phyloP scores from a whole-genome alignment of 257 asterid genomes.

The Jasminum sambac region DNA sequence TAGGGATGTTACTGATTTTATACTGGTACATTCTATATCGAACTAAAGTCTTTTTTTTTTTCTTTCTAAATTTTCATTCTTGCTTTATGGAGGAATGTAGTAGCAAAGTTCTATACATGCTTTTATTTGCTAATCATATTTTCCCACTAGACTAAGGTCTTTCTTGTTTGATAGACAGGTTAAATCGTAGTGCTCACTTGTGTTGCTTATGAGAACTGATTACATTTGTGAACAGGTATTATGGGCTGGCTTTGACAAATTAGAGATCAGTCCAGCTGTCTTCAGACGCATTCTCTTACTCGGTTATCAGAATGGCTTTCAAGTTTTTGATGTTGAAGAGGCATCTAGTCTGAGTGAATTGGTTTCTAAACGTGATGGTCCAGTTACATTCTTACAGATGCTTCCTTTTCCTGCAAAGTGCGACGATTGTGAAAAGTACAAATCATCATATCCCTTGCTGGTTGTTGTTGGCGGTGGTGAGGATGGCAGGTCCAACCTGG shows the following conservation, averaged over 20 bases:
- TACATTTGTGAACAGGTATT: slow-evolving; percentile 47
- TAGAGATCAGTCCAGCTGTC: slow-evolving; percentile 47
- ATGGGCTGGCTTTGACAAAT: slow-evolving; percentile 82
- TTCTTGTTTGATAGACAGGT: background rate
- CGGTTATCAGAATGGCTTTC: slow-evolving; percentile 72
- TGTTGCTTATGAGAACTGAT: slow-evolving; percentile 28
- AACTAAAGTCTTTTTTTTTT: background rate
- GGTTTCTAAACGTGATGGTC: slow-evolving; percentile 70
- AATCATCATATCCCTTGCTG: slow-evolving; percentile 50
- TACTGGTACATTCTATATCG: background rate
- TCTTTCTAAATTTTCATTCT: background rate
- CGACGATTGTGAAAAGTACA: slow-evolving; percentile 43
- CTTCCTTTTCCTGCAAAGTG: slow-evolving; percentile 53
- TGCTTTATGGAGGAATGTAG: background rate
- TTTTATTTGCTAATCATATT: slow-evolving; percentile 15
- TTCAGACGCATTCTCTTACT: slow-evolving; percentile 55
- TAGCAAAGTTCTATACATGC: background rate
- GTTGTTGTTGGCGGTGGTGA: slow-evolving; percentile 62
- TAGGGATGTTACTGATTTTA: slow-evolving; percentile 12
- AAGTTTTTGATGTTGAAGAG: slow-evolving; percentile 76
- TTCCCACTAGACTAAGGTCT: slow-evolving; percentile 15
- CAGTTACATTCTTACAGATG: slow-evolving; percentile 73
- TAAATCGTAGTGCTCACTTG: background rate
- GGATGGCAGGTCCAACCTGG: slow-evolving; percentile 36
- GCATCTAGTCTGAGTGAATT: slow-evolving; percentile 63